Conservation (phyloP, 257 asterid genomes). For the Petunia axillaris region DNA sequence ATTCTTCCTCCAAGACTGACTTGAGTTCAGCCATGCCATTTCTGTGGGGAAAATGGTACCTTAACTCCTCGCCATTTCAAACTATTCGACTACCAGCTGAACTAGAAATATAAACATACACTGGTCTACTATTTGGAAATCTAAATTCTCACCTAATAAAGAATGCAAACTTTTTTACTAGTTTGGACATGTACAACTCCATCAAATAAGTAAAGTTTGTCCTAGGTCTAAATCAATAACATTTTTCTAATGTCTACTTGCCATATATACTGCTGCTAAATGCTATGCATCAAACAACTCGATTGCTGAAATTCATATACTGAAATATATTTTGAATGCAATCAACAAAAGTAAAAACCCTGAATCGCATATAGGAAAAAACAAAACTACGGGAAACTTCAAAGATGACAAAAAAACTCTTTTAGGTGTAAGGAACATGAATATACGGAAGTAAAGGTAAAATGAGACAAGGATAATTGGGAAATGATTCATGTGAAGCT, state of each 20-base stretch:
- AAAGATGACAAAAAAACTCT: neutral
- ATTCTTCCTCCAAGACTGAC: neutral
- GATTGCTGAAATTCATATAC: neutral
- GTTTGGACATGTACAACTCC: constrained; percentile 17
- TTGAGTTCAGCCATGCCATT: neutral
- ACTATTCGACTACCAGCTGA: neutral
- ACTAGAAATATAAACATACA: neutral
- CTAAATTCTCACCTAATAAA: neutral
- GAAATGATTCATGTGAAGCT: constrained; percentile 15
- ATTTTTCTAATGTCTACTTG: constrained; percentile 13
- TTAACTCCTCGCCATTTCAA: neutral
- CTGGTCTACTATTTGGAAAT: neutral
- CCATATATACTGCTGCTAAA: neutral
- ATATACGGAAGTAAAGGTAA: neutral
- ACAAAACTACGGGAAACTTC: constrained; percentile 6
- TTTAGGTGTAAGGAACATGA: neutral
- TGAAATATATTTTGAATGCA: neutral
- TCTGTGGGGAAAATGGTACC: neutral
- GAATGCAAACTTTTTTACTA: neutral
- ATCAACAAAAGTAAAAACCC: neutral
- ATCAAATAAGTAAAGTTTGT: neutral
- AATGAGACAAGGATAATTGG: neutral
- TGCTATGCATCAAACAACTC: neutral
- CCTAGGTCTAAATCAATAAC: neutral
- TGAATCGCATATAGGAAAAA: neutral